Conservation (phyloP, 2,329 filamentous ascomycete genomes). For the Tolypocladium sp. region DNA sequence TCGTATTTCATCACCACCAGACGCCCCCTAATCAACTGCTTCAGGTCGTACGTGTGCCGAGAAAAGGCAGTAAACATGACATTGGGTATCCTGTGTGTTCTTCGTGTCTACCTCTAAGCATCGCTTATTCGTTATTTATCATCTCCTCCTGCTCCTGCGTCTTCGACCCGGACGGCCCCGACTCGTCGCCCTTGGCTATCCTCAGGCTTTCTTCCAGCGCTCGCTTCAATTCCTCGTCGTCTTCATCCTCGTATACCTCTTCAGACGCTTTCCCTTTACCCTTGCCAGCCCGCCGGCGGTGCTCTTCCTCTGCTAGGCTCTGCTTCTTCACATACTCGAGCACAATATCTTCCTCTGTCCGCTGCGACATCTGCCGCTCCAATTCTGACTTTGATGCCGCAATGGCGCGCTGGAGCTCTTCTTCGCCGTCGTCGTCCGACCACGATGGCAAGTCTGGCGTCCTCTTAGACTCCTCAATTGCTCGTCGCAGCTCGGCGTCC, state of each 20-base stretch:
- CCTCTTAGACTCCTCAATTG: conserved; percentile 30
- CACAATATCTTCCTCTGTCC: conserved; percentile 62
- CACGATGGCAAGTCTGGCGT: conserved; percentile 8
- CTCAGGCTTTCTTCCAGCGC: conserved; percentile 49
- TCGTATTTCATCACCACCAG: not conserved
- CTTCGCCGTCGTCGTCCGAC: conserved; percentile 29
- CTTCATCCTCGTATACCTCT: conserved; percentile 23
- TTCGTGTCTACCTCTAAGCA: not conserved
- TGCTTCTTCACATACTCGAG: conserved; percentile 72
- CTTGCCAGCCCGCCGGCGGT: conserved; percentile 22
- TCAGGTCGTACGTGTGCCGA: not conserved
- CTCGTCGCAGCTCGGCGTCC: conserved; percentile 28
- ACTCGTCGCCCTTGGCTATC: conserved; percentile 19
- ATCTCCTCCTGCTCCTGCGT: not conserved
- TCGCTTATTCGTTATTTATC: not conserved
- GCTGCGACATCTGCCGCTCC: conserved; percentile 29
- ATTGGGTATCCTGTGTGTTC: conserved; percentile 2
- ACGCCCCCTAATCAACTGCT: not conserved
- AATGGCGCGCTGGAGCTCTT: conserved; percentile 36
- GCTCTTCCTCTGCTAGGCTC: conserved; percentile 60
- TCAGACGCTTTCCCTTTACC: conserved; percentile 20
- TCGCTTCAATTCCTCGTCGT: conserved; percentile 46
- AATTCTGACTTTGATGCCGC: conserved; percentile 33
- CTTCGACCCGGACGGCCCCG: conserved; percentile 12
- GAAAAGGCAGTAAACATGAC: not conserved